Conservation (phyloP, 2,329 filamentous ascomycete species). For the Fusarium sarcochroum region DNA sequence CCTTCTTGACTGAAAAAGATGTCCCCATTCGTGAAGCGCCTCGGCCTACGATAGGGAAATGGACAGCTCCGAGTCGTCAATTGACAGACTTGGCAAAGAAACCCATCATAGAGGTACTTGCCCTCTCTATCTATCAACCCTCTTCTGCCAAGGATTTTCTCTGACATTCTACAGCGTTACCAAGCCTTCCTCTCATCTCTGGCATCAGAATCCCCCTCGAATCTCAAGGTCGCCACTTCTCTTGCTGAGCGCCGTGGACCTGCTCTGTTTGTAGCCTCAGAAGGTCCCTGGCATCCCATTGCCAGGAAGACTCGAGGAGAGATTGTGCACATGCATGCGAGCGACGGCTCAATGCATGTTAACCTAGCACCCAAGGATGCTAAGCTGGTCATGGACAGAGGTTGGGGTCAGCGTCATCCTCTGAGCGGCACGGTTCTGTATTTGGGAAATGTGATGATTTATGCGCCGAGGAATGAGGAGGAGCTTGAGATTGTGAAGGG, state of each 20-base stretch:
- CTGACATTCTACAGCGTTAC: conserved; percentile 20
- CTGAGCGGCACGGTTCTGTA: conserved; percentile 30
- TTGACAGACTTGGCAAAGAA: conserved; percentile 17
- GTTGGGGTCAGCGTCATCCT: conserved; percentile 38
- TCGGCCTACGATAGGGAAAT: conserved; percentile 24
- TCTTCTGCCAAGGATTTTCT: not conserved
- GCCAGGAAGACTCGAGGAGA: conserved; percentile 15
- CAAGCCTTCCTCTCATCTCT: conserved; percentile 32
- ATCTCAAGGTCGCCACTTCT: conserved; percentile 35
- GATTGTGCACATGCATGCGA: conserved; percentile 36
- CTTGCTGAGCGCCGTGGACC: conserved; percentile 27
- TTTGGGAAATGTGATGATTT: conserved; percentile 34
- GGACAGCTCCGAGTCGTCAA: conserved; percentile 38
- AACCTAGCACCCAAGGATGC: conserved; percentile 34
- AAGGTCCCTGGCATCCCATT: conserved; percentile 1
- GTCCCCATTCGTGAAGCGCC: conserved; percentile 25
- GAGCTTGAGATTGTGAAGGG: conserved; percentile 24
- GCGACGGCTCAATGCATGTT: conserved; percentile 35
- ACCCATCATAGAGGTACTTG: conserved; percentile 4
- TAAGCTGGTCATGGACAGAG: conserved; percentile 27
- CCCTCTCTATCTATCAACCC: fast-evolving
- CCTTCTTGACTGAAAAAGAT: conserved; percentile 28
- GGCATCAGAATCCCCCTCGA: conserved; percentile 17
- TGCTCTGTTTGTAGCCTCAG: conserved; percentile 26
- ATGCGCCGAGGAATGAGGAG: conserved; percentile 28